Conservation (phyloP, 2,329 filamentous ascomycete genomes). For the Lecanicillium sp. region DNA sequence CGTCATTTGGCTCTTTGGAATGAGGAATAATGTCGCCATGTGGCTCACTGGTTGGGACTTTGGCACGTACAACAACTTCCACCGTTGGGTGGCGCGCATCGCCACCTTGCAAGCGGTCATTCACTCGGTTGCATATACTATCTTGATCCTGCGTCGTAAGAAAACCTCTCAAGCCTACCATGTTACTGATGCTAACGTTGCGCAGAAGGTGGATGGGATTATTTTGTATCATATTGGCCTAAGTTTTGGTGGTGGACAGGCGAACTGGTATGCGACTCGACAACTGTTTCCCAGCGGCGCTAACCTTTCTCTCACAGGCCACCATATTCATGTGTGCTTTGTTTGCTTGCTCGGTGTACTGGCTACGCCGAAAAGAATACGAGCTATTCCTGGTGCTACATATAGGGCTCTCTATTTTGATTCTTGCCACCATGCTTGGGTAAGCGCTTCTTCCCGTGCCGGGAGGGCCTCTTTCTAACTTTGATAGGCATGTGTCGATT, state of each 20-base stretch:
- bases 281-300: no score
- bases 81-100: slow-evolving; percentile 58
- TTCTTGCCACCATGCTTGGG: slow-evolving; percentile 42
- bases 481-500: slow-evolving; percentile 36
- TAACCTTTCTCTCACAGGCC: slow-evolving; percentile 23
- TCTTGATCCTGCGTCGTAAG: slow-evolving; percentile 32
- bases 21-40: slow-evolving; percentile 58
- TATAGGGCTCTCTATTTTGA: slow-evolving; percentile 41
- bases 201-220: slow-evolving; percentile 29
- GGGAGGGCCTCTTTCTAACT: no score
- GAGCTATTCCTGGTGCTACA: slow-evolving; percentile 43
- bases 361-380: slow-evolving; percentile 44
- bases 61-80: slow-evolving; percentile 58
- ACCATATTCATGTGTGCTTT: slow-evolving; percentile 37
- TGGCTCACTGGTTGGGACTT: slow-evolving; percentile 65
- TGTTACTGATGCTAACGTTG: not conserved
- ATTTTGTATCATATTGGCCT: slow-evolving; percentile 28
- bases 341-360: slow-evolving; percentile 40
- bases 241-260: slow-evolving; percentile 44
- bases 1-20: slow-evolving; percentile 58
- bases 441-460: no score
- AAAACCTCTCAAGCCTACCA: no score
- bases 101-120: slow-evolving; percentile 54
- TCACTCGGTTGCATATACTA: slow-evolving; percentile 53
- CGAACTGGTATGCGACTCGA: slow-evolving; percentile 23